Evolutionary conservation across 2,329 filamentous ascomycete genomes (phyloP).

Genomic region (Trichoderma pleuroti): DNA sequence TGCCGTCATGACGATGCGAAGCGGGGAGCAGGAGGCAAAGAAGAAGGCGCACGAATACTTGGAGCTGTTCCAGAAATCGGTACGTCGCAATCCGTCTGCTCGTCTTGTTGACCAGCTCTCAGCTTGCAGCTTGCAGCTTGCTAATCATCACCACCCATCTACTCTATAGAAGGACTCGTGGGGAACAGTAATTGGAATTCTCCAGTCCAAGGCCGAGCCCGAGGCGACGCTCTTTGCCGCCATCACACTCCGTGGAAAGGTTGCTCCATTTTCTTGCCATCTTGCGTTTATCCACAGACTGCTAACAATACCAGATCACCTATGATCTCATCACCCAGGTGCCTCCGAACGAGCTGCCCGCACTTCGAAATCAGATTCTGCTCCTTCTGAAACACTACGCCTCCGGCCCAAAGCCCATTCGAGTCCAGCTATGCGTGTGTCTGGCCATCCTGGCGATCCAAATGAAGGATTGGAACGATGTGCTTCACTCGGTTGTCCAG

Average conservation of each 20-base stretch:
- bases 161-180: slow-evolving; percentile 76
- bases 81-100: slow-evolving; percentile 37
- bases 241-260: slow-evolving; percentile 97
- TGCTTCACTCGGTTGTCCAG: slow-evolving; percentile 75
- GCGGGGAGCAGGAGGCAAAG: slow-evolving; percentile 77
- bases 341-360: slow-evolving; percentile 66
- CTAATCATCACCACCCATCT: slow-evolving; percentile 18
- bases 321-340: slow-evolving; percentile 89
- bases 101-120: background rate
- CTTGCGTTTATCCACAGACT: background rate
- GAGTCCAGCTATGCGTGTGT: slow-evolving; percentile 92
- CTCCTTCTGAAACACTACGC: slow-evolving; percentile 77
- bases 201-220: slow-evolving; percentile 75
- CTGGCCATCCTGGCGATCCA: slow-evolving; percentile 93
- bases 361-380: slow-evolving; percentile 80
- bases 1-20: slow-evolving; percentile 89
- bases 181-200: slow-evolving; percentile 79
- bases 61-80: slow-evolving; percentile 96
- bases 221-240: slow-evolving; percentile 94
- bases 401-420: slow-evolving; percentile 75
- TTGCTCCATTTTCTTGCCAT: slow-evolving; percentile 35
- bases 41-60: slow-evolving; percentile 87
- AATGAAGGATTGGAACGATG: slow-evolving; percentile 94
- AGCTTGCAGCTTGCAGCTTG: background rate
- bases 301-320: slow-evolving; percentile 64